Conservation (phyloP, 768 basidiomycete genomes). For the Kwoniella europaea region DNA sequence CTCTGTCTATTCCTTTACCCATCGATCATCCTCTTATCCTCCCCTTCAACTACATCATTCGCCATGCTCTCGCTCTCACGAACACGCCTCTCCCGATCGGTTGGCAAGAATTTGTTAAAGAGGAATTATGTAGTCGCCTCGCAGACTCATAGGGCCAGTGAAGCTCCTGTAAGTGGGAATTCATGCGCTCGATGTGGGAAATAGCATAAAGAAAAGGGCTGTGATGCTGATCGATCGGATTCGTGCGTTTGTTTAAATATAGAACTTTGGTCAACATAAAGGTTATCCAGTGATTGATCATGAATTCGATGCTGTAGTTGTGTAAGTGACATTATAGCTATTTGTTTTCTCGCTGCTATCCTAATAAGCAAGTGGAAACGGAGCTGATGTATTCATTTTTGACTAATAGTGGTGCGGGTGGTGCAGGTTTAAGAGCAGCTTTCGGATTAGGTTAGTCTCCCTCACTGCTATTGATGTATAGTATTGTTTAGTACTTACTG, state of each 20-base stretch:
- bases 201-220: not conserved
- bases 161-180: constrained; percentile 52
- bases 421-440: constrained; percentile 95
- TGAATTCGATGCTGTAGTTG: constrained; percentile 97
- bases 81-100: constrained; percentile 14
- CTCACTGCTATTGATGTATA: not conserved
- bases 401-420: constrained; percentile 81
- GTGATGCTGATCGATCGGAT: constrained; percentile 7
- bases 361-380: no score
- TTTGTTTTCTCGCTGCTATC: no score
- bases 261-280: constrained; percentile 57
- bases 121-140: constrained; percentile 46
- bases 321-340: no score
- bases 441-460: constrained; percentile 72
- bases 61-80: constrained; percentile 29
- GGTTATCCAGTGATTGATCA: constrained; percentile 94
- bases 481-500: constrained; percentile 11
- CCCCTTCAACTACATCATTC: not conserved
- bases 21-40: not conserved
- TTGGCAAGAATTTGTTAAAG: constrained; percentile 8
- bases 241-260: not conserved
- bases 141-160: constrained; percentile 51
- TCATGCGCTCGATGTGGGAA: not conserved
- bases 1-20: not conserved
- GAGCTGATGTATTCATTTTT: constrained; percentile 19